These are phyloP conservation scores for Lyophyllum semitale DNA, from an alignment of 768 basidiomycete genomes.

Conservation along the genomic window DNA sequence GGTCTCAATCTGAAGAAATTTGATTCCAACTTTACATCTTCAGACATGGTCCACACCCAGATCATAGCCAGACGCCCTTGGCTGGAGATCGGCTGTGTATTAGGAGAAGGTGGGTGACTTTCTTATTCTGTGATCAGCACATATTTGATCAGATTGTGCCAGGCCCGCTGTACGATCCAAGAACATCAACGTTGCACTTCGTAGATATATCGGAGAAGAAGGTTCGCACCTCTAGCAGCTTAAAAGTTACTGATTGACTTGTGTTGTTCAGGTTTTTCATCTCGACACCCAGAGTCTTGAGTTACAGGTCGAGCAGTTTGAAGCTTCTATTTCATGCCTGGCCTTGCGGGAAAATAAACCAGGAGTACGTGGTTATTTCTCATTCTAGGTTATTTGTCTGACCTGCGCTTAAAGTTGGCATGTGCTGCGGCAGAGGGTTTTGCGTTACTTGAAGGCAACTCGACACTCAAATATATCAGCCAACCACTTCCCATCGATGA, in stretches of 20 bases:
- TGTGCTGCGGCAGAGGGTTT: constrained; percentile 62
- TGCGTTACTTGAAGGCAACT: constrained; percentile 46
- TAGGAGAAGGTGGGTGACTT: constrained; percentile 58
- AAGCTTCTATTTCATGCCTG: constrained; percentile 59
- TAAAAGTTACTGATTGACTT: neutral
- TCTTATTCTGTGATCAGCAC: constrained; percentile 1
- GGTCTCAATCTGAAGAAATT: neutral
- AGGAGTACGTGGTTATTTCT: constrained; percentile 38
- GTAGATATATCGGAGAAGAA: constrained; percentile 64
- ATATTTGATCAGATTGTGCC: constrained; percentile 20
- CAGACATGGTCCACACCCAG: constrained; percentile 21
- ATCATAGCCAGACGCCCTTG: constrained; percentile 49
- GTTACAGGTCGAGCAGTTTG: constrained; percentile 48
- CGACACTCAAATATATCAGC: constrained; percentile 48
- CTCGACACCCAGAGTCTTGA: constrained; percentile 43
- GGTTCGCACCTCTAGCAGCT: constrained; percentile 29
- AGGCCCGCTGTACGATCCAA: constrained; percentile 67
- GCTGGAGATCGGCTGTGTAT: constrained; percentile 51
- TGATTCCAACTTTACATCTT: neutral
- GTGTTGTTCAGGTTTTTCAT: constrained; percentile 48
- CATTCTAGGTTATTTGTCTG: neutral
- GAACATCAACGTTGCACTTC: constrained; percentile 59
- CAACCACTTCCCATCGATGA: constrained; percentile 50
- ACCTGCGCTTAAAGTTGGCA: constrained; percentile 43
- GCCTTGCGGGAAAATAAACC: constrained; percentile 47